phyloP scores from a whole-genome alignment of 805 yeast genomes.

The Osmozyma mogii region DNA sequence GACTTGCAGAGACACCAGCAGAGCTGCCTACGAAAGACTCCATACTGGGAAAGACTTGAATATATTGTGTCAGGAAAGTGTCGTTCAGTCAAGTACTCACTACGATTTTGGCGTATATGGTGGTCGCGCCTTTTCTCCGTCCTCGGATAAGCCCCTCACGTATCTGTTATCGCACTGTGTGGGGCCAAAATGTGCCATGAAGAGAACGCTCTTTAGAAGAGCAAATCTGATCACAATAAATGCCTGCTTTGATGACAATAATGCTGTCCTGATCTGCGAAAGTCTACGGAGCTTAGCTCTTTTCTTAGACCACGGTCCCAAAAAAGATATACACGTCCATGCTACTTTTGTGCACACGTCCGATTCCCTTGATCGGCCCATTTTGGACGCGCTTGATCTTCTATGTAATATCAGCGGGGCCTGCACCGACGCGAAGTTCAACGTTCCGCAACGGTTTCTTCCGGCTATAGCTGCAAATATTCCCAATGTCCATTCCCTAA shows the following conservation, averaged over 20 bases:
- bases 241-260: conserved; percentile 1
- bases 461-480: background rate
- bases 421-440: background rate
- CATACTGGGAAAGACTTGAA: background rate
- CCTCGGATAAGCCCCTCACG: background rate
- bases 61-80: conserved; percentile 1
- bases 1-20: background rate
- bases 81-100: background rate
- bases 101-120: conserved; percentile 3
- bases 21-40: background rate
- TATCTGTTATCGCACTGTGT: background rate
- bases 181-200: background rate
- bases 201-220: background rate
- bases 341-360: background rate
- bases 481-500: background rate
- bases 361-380: background rate
- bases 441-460: background rate
- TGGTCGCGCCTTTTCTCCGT: background rate
- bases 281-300: background rate
- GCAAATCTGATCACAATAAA: background rate
- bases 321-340: background rate
- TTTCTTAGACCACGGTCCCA: background rate
- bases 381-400: background rate
- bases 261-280: background rate
- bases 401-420: background rate